Conservation (phyloP, 2,329 filamentous ascomycete species). For the Diaporthe vexans region DNA sequence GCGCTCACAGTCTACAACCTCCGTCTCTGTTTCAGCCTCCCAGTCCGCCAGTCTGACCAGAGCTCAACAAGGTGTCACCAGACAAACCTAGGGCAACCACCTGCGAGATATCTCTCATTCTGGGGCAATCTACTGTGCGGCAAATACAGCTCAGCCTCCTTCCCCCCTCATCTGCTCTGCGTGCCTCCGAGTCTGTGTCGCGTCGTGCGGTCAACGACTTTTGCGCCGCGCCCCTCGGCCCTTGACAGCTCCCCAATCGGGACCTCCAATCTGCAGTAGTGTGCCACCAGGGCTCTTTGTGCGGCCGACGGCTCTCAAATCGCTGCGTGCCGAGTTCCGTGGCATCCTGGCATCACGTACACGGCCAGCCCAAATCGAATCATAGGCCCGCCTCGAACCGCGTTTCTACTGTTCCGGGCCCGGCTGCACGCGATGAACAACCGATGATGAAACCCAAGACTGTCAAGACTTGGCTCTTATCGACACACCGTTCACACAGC, state of each 20-base stretch:
- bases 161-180: background rate
- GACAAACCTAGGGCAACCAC: background rate
- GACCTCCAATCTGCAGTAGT: conserved; percentile 16
- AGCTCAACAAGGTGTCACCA: conserved; percentile 12
- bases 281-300: conserved; percentile 13
- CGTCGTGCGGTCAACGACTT: conserved; percentile 27
- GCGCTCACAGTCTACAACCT: background rate
- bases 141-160: background rate
- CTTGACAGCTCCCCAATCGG: conserved; percentile 25
- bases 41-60: background rate
- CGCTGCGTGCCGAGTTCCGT: conserved; percentile 30
- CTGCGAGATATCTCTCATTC: too few relatives aligned
- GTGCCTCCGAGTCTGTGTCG: background rate
- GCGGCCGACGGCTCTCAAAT: background rate
- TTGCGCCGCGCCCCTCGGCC: background rate
- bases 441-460: conserved; percentile 34
- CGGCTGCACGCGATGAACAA: background rate
- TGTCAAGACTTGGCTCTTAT: conserved; percentile 19
- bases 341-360: background rate
- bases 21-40: conserved; percentile 12
- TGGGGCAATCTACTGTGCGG: too few relatives aligned
- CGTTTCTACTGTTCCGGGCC: conserved; percentile 23
- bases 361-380: conserved; percentile 2
- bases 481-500: background rate
- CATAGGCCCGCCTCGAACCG: conserved; percentile 22